These are phyloP conservation scores for Lachnellula arida DNA, from an alignment of 2,329 filamentous ascomycete genomes.

Conservation along the genomic window DNA sequence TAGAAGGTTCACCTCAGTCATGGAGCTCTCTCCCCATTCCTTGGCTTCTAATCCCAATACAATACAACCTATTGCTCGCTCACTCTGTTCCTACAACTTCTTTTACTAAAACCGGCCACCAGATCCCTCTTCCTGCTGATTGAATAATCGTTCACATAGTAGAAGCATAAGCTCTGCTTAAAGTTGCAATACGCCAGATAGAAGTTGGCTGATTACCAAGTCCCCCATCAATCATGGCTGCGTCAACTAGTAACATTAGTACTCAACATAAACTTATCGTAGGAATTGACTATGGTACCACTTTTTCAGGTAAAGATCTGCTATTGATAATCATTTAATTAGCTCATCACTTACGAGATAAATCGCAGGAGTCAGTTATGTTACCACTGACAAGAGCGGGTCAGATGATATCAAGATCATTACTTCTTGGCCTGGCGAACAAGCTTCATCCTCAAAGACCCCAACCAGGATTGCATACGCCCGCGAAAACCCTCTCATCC, in stretches of 20 bases:
- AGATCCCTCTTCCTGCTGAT: too few species aligned
- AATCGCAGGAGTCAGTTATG: constrained; percentile 10
- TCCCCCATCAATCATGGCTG: not conserved
- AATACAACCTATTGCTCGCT: too few species aligned
- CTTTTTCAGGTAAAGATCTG: constrained; percentile 18
- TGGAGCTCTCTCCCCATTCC: too few species aligned
- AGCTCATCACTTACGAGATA: not conserved
- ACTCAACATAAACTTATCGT: constrained; percentile 21
- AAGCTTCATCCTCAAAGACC: constrained; percentile 10
- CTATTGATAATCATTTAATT: not conserved
- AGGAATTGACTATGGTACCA: constrained; percentile 27
- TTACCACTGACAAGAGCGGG: constrained; percentile 12
- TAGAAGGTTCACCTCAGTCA: too few species aligned
- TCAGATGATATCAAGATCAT: constrained; percentile 20
- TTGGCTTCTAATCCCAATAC: too few species aligned
- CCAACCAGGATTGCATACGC: constrained; percentile 22
- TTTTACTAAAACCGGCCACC: not conserved
- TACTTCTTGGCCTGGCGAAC: constrained; percentile 18
- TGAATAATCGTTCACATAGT: too few species aligned
- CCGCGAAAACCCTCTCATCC: constrained; percentile 11
- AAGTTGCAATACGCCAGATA: too few species aligned
- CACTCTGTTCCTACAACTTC: not conserved
- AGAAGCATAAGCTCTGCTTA: too few species aligned
- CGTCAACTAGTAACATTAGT: not conserved
- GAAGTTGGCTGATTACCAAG: not conserved